Conservation (phyloP, 371 early-diverging fungal genomes). For the Funneliformis caledonium region DNA sequence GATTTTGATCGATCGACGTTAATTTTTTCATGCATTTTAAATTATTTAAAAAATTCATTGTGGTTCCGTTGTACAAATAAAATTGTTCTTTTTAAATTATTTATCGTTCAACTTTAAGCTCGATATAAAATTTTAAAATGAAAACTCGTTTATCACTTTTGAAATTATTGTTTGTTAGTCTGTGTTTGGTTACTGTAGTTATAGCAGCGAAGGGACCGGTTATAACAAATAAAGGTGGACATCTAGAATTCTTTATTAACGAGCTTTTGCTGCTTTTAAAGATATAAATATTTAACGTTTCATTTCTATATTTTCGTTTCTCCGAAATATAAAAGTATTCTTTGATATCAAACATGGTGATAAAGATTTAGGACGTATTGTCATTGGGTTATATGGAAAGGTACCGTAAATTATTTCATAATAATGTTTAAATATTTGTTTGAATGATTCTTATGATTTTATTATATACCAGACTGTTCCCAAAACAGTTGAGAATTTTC, state of each 20-base stretch:
- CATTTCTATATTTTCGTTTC: neutral
- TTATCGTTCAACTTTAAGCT: no score
- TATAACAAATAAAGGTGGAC: conserved; percentile 34
- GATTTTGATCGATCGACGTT: no score
- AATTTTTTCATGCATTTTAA: no score
- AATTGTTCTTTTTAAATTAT: no score
- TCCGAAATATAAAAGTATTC: conserved; percentile 59
- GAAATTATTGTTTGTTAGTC: neutral
- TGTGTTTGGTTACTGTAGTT: neutral
- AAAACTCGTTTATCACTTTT: neutral
- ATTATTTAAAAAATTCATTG: no score
- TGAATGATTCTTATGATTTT: conserved; percentile 45
- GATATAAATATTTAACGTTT: neutral
- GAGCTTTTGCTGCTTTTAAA: no score
- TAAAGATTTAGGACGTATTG: conserved; percentile 81
- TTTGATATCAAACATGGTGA: conserved; percentile 91
- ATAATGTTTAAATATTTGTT: neutral
- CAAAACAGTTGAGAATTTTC: conserved; percentile 92
- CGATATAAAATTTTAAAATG: conserved; percentile 3
- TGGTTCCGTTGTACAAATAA: no score
- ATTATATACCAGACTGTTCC: conserved; percentile 71
- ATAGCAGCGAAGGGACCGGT: conserved; percentile 23
- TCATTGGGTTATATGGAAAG: conserved; percentile 81
- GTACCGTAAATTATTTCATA: conserved; percentile 44
- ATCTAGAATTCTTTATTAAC: neutral